phyloP scores from a whole-genome alignment of 306 rosid genomes.

The Delonix regia region DNA sequence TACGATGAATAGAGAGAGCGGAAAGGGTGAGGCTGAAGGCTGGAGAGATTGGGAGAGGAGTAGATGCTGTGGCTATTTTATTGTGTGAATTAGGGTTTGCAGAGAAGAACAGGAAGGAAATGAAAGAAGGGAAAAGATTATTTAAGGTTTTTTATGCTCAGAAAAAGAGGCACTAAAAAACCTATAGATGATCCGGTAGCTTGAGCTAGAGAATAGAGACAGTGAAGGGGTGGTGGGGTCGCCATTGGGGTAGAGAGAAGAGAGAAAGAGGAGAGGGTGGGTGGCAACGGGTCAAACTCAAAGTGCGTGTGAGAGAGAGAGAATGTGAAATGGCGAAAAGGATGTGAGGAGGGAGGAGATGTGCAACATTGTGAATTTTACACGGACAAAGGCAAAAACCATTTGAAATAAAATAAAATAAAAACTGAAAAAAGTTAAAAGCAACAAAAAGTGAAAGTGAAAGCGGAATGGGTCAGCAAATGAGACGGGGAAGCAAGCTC shows the following conservation, averaged over 20 bases:
- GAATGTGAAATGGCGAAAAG: constrained; percentile 45
- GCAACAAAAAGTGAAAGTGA: neutral
- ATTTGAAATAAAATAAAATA: neutral
- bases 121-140: constrained; percentile 30
- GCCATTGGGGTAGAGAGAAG: neutral
- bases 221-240: too few species aligned
- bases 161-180: constrained; percentile 39
- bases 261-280: neutral
- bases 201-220: too few species aligned
- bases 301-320: constrained; percentile 15
- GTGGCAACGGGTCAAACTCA: constrained; percentile 34
- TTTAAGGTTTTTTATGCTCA: constrained; percentile 36
- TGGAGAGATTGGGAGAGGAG: neutral
- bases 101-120: constrained; percentile 24
- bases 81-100: constrained; percentile 47
- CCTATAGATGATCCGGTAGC: too few species aligned
- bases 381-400: neutral
- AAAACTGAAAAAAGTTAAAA: neutral
- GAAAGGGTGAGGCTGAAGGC: neutral
- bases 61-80: neutral
- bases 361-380: neutral
- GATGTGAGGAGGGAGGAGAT: neutral
- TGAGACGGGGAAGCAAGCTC: neutral
- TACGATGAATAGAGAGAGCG: constrained; percentile 23
- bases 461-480: neutral